Evolutionary conservation across 148 eudicot species (phyloP).

Genomic region (Amaranthus hypochondriacus): DNA sequence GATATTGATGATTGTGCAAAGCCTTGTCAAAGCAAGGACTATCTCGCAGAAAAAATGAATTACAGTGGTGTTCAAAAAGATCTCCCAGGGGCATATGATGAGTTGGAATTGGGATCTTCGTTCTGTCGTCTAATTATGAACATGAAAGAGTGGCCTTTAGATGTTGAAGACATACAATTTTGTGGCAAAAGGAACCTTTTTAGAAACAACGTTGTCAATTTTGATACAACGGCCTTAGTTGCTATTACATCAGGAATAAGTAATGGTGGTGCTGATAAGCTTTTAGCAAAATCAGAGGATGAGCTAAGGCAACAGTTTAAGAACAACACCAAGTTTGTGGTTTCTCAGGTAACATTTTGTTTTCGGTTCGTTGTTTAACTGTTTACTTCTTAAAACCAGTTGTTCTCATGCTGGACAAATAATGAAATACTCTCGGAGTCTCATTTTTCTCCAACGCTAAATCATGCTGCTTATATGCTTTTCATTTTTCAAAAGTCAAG

Average conservation of each 20-base stretch:
- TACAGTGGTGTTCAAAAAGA: conserved; percentile 20
- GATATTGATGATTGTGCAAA: conserved; percentile 32
- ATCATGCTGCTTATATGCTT: neutral
- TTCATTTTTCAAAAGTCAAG: too few relatives aligned
- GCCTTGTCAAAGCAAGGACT: conserved; percentile 22
- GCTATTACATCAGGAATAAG: conserved; percentile 88
- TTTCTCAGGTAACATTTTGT: conserved; percentile 56
- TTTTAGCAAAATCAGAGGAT: conserved; percentile 62
- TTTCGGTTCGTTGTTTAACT: conserved; percentile 1
- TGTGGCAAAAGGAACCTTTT: conserved; percentile 10
- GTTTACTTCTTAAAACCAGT: neutral
- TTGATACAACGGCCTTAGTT: conserved; percentile 90
- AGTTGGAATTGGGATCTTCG: conserved; percentile 30
- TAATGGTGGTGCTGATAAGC: conserved; percentile 58
- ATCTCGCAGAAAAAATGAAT: conserved; percentile 12
- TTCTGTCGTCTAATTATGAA: conserved; percentile 44
- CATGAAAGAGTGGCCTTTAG: conserved; percentile 38
- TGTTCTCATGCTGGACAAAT: neutral
- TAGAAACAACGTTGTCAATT: conserved; percentile 47
- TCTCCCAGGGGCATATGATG: conserved; percentile 11
- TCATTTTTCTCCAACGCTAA: neutral
- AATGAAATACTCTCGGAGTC: neutral
- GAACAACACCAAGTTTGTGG: conserved; percentile 68
- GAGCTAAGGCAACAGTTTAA: conserved; percentile 62
- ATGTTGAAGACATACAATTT: conserved; percentile 19